Percentiles rank a stretch among this genome's conserved stretches.
Evolutionary conservation across 2,329 filamentous ascomycete species (phyloP).

Genomic region (Epichloe bromicola): DNA sequence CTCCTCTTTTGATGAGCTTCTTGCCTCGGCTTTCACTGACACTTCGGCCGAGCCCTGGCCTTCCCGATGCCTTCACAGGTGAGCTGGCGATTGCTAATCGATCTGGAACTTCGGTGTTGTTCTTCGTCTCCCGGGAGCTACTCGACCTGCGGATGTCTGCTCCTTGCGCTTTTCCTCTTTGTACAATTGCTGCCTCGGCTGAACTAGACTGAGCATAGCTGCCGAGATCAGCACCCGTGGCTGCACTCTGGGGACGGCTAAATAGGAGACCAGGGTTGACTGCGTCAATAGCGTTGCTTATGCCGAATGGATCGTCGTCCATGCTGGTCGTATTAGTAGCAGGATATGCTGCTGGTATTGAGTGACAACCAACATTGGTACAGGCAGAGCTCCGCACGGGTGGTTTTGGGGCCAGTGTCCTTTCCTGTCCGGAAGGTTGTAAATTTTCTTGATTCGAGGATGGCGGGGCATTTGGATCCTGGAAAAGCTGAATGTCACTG

Average conservation of each 20-base stretch:
- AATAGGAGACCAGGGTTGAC: slow-evolving; percentile 49
- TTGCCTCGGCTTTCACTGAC: slow-evolving; percentile 40
- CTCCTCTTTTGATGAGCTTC: slow-evolving; percentile 24
- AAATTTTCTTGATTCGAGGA: slow-evolving; percentile 23
- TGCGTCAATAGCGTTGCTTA: slow-evolving; percentile 31
- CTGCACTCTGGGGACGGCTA: slow-evolving; percentile 35
- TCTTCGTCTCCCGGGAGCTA: slow-evolving; percentile 30
- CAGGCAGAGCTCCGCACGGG: slow-evolving; percentile 19
- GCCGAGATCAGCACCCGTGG: slow-evolving; percentile 27
- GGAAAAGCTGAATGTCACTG: slow-evolving; percentile 41
- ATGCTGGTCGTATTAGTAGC: slow-evolving; percentile 13
- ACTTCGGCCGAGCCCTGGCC: slow-evolving; percentile 40
- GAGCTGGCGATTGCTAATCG: slow-evolving; percentile 32
- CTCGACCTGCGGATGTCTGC: slow-evolving; percentile 27
- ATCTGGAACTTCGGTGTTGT: slow-evolving; percentile 27
- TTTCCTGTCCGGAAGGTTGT: slow-evolving; percentile 27
- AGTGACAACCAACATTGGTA: slow-evolving; percentile 9
- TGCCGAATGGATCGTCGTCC: slow-evolving; percentile 40
- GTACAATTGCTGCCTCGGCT: slow-evolving; percentile 15
- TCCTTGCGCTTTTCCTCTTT: slow-evolving; percentile 14
- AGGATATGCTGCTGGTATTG: slow-evolving; percentile 30
- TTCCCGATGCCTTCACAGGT: slow-evolving; percentile 35
- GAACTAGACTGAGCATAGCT: slow-evolving; percentile 16
- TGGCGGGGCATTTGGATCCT: slow-evolving; percentile 26
- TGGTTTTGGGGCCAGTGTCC: slow-evolving; percentile 38